Evolutionary conservation across 148 eudicot genomes (phyloP).

Genomic region (Nyssa sinensis): DNA sequence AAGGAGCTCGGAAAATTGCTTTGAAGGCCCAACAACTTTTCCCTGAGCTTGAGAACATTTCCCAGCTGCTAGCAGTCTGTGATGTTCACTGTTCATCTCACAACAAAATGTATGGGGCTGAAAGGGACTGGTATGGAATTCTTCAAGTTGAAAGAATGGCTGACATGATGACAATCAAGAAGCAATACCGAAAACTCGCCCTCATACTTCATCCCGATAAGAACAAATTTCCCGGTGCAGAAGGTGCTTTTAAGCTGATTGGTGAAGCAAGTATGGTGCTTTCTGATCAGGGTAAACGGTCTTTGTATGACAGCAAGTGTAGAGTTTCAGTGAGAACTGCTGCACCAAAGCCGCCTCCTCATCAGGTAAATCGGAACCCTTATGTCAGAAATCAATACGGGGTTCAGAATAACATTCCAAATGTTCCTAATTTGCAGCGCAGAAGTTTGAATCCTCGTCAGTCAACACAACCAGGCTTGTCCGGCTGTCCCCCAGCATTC

Average conservation of each 20-base stretch:
- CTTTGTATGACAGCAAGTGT: slow-evolving; percentile 30
- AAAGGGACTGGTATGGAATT: slow-evolving; percentile 46
- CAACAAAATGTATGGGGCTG: slow-evolving; percentile 29
- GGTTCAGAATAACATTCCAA: slow-evolving; percentile 9
- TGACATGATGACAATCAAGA: slow-evolving; percentile 34
- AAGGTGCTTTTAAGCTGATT: slow-evolving; percentile 51
- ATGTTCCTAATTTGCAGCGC: slow-evolving; percentile 6
- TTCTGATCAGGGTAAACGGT: slow-evolving; percentile 30
- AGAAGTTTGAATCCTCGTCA: slow-evolving; percentile 17
- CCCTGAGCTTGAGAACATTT: slow-evolving; percentile 43
- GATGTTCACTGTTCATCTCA: slow-evolving; percentile 45
- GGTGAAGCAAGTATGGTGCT: slow-evolving; percentile 42
- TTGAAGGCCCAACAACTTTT: slow-evolving; percentile 33
- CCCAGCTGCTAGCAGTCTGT: slow-evolving; percentile 37
- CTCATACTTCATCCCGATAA: slow-evolving; percentile 50
- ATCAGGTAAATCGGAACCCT: slow-evolving; percentile 22
- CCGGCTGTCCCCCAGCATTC: slow-evolving; percentile 18
- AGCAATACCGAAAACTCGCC: slow-evolving; percentile 44
- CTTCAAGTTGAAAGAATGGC: slow-evolving; percentile 39
- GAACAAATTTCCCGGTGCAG: slow-evolving; percentile 51
- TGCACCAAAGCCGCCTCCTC: slow-evolving; percentile 14
- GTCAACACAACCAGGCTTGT: slow-evolving; percentile 13
- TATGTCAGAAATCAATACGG: slow-evolving; percentile 10
- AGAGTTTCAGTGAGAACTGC: slow-evolving; percentile 19
- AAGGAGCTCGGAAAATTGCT: slow-evolving; percentile 44